These are phyloP conservation scores for Pulveroboletus frians DNA, from an alignment of 768 basidiomycete species.

Conservation along the genomic window DNA sequence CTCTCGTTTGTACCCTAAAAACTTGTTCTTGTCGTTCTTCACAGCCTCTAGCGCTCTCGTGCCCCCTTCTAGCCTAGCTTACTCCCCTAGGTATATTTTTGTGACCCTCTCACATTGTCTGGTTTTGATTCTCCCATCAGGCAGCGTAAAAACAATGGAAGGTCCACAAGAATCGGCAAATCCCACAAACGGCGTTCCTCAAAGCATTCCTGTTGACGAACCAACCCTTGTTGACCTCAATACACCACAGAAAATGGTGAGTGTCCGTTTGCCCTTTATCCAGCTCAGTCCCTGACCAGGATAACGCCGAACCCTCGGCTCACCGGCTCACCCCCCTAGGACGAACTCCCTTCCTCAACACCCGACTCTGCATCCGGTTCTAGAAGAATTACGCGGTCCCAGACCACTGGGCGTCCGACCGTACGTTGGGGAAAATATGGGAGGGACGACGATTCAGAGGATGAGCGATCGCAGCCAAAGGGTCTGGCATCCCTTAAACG, in stretches of 20 bases:
- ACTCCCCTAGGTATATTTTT: slow-evolving; percentile 12
- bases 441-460: slow-evolving; percentile 28
- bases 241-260: slow-evolving; percentile 27
- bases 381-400: slow-evolving; percentile 31
- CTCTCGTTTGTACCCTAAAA: slow-evolving; percentile 14
- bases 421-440: slow-evolving; percentile 32
- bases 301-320: slow-evolving; percentile 28
- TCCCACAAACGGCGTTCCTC: slow-evolving; percentile 5
- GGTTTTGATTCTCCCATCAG: slow-evolving; percentile 28
- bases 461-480: slow-evolving; percentile 14
- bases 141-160: slow-evolving; percentile 31
- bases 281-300: slow-evolving; percentile 25
- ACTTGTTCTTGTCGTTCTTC: slow-evolving; percentile 9
- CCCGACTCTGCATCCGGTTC: slow-evolving; percentile 23
- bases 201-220: slow-evolving; percentile 15
- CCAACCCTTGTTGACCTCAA: slow-evolving; percentile 24
- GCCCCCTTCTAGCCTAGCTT: neutral
- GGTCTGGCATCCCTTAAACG: slow-evolving; percentile 27
- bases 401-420: slow-evolving; percentile 31
- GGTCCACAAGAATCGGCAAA: slow-evolving; percentile 21
- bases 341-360: slow-evolving; percentile 16
- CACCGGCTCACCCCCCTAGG: slow-evolving; percentile 19
- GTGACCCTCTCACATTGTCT: neutral
- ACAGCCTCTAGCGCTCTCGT: slow-evolving; percentile 2
- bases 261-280: slow-evolving; percentile 28